Conservation (phyloP, 176 grass and related monocot genomes). For the Oryza nivara region DNA sequence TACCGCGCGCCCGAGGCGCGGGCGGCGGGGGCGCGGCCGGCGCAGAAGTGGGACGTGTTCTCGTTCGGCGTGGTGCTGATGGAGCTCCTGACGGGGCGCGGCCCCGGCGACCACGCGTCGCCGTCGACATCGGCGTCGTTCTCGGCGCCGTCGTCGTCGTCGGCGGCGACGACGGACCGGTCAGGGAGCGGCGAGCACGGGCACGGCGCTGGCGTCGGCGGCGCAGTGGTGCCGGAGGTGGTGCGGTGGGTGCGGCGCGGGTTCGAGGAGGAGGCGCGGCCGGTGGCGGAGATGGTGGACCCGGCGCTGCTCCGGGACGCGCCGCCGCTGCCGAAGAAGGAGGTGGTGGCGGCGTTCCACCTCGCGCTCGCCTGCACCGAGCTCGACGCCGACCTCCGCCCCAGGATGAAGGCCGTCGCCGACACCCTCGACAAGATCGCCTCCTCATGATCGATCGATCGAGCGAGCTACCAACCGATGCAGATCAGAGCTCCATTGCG, state of each 20-base stretch:
- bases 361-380: constrained; percentile 75
- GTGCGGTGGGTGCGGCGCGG: constrained; percentile 78
- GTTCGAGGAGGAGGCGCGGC: constrained; percentile 60
- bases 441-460: background rate
- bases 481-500: no score
- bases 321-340: constrained; percentile 63
- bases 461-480: no score
- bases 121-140: constrained; percentile 55
- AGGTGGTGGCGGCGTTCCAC: constrained; percentile 77
- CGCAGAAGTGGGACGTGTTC: constrained; percentile 91
- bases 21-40: background rate
- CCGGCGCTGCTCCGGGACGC: constrained; percentile 48
- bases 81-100: constrained; percentile 70
- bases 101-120: constrained; percentile 54
- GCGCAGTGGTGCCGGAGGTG: constrained; percentile 49
- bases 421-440: constrained; percentile 82
- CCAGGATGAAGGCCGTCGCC: constrained; percentile 74
- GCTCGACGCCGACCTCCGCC: constrained; percentile 59
- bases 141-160: constrained; percentile 34
- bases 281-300: constrained; percentile 70
- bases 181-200: constrained; percentile 53
- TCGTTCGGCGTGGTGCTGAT: constrained; percentile 72
- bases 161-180: constrained; percentile 14
- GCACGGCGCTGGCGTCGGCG: no score
- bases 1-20: constrained; percentile 76